phyloP scores from a whole-genome alignment of 441 rosid species.

The Pelargonium citronellum region DNA sequence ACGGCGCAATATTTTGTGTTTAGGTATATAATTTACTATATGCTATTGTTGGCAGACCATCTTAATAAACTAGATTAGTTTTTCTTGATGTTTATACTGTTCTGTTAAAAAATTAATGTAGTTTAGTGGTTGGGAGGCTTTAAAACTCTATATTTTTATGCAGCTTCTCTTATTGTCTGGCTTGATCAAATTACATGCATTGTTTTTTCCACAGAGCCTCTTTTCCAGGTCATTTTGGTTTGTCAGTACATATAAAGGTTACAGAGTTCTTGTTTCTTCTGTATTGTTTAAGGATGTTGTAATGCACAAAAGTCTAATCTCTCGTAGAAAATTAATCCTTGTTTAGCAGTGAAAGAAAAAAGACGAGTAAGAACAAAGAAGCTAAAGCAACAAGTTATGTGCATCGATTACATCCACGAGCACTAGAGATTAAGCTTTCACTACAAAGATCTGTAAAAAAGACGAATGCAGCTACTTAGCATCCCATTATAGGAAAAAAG shows the following conservation, averaged over 20 bases:
- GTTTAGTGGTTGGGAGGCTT: not conserved
- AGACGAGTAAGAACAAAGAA: not conserved
- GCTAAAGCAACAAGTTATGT: not conserved
- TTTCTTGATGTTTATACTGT: not conserved
- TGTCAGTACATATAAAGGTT: constrained; percentile 2
- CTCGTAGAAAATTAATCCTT: not conserved
- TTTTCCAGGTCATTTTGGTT: constrained; percentile 19
- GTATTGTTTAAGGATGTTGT: not conserved
- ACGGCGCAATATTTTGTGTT: constrained; percentile 6
- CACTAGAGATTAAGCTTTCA: too few species aligned
- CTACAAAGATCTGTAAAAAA: too few species aligned
- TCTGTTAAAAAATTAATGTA: not conserved
- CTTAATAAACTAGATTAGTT: not conserved
- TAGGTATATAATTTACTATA: not conserved
- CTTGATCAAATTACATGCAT: constrained; percentile 11
- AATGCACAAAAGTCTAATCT: not conserved
- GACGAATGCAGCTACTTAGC: not conserved
- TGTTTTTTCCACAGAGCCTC: not conserved
- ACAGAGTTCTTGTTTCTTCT: not conserved
- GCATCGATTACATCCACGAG: too few species aligned
- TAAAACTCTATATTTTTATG: not conserved
- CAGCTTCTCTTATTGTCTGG: constrained; percentile 17
- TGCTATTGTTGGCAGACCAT: not conserved
- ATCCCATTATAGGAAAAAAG: not conserved
- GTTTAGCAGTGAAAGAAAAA: not conserved